Conservation (phyloP, 192 early-diverging fungal species). For the Gigaspora rosea region DNA sequence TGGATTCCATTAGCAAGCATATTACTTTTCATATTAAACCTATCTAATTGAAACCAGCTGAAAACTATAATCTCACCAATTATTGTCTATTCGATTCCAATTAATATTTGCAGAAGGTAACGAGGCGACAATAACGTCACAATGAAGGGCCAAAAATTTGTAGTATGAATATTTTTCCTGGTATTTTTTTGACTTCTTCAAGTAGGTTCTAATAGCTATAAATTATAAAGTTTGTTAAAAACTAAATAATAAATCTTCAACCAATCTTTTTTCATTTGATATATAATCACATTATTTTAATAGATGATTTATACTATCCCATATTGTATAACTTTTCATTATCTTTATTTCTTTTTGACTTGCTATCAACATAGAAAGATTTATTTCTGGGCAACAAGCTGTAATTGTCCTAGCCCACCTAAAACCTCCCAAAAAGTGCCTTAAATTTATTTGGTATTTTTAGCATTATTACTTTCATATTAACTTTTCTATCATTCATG, state of each 20-base stretch:
- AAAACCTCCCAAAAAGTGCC: slow-evolving; percentile 1
- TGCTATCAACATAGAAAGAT: too few relatives aligned
- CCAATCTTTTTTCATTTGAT: slow-evolving; percentile 1
- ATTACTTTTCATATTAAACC: slow-evolving; percentile 14
- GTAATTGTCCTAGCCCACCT: slow-evolving; percentile 5
- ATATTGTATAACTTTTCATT: too few relatives aligned
- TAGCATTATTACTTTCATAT: slow-evolving; percentile 14
- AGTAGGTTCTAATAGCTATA: too few relatives aligned
- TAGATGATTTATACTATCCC: slow-evolving; percentile 9
- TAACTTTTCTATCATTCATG: slow-evolving; percentile 10
- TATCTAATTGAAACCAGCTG: slow-evolving; percentile 16
- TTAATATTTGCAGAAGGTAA: too few relatives aligned
- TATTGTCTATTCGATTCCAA: too few relatives aligned
- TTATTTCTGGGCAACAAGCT: not conserved
- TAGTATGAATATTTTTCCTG: too few relatives aligned
- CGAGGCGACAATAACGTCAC: too few relatives aligned
- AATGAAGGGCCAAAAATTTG: too few relatives aligned
- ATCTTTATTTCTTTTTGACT: too few relatives aligned
- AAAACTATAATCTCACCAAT: slow-evolving; percentile 21
- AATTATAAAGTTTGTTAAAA: too few relatives aligned
- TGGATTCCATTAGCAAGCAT: not conserved
- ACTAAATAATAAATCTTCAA: too few relatives aligned
- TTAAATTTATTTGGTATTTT: slow-evolving; percentile 21
- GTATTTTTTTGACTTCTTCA: too few relatives aligned
- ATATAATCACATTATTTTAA: slow-evolving; percentile 18